Conservation (phyloP, 441 rosid genomes). For the Dalechampia spathulata region DNA sequence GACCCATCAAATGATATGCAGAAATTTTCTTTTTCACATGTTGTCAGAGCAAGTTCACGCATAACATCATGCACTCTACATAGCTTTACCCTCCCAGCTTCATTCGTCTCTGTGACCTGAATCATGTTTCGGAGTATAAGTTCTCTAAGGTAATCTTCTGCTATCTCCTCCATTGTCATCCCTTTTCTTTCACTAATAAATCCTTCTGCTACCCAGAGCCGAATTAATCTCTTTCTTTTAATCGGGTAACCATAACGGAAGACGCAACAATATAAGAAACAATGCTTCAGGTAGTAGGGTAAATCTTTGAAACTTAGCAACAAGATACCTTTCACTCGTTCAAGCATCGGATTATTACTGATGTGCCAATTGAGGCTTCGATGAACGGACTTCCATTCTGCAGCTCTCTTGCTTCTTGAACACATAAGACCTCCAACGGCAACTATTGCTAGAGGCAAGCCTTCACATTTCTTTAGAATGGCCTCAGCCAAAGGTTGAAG, state of each 20-base stretch:
- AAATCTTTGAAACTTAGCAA: constrained; percentile 23
- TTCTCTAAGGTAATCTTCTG: constrained; percentile 18
- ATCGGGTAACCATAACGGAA: constrained; percentile 18
- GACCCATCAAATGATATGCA: constrained; percentile 17
- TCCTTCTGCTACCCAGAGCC: constrained; percentile 27
- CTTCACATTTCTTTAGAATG: constrained; percentile 31
- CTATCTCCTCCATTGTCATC: constrained; percentile 20
- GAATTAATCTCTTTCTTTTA: constrained; percentile 14
- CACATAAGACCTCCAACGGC: constrained; percentile 32
- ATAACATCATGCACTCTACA: constrained; percentile 21
- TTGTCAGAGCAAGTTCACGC: constrained; percentile 19
- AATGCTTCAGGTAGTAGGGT: constrained; percentile 21
- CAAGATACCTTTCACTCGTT: constrained; percentile 20
- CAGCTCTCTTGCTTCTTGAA: constrained; percentile 5
- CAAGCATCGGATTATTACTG: constrained; percentile 16
- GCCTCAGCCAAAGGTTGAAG: constrained; percentile 17
- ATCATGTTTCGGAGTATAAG: constrained; percentile 25
- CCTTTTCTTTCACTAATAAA: constrained; percentile 20
- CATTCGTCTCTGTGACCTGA: constrained; percentile 13
- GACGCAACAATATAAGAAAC: constrained; percentile 20
- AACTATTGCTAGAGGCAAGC: constrained; percentile 35
- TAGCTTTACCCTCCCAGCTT: constrained; percentile 13
- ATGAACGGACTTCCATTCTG: constrained; percentile 15
- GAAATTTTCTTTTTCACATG: constrained; percentile 16
- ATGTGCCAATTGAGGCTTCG: constrained; percentile 21